These are phyloP conservation scores for Didymella pomorum DNA, from an alignment of 2,329 filamentous ascomycete genomes.

Conservation along the genomic window DNA sequence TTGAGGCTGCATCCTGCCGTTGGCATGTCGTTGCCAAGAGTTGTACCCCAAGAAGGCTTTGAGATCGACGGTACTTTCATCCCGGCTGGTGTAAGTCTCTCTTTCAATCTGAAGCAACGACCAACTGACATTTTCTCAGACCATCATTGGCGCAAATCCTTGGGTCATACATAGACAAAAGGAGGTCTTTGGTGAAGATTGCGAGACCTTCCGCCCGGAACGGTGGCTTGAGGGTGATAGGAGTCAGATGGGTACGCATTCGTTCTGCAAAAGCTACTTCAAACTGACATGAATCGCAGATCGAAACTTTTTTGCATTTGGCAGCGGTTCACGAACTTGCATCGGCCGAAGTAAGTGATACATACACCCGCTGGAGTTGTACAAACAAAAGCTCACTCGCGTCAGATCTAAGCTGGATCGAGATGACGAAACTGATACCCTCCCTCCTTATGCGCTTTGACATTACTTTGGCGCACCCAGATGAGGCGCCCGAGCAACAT, in stretches of 20 bases:
- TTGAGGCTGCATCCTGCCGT: constrained; percentile 34
- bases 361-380: no score
- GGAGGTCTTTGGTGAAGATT: constrained; percentile 27
- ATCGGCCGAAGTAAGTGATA: constrained; percentile 23
- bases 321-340: constrained; percentile 20
- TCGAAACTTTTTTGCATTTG: constrained; percentile 25
- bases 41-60: constrained; percentile 27
- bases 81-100: constrained; percentile 21
- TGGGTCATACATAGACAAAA: constrained; percentile 29
- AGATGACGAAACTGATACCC: constrained; percentile 47
- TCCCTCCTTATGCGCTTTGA: constrained; percentile 48
- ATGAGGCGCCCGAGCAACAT: constrained; percentile 11
- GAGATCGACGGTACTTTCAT: constrained; percentile 23
- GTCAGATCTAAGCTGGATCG: constrained; percentile 40
- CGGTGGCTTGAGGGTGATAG: constrained; percentile 24
- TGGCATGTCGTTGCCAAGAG: constrained; percentile 28
- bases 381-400: background rate
- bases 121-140: constrained; percentile 4
- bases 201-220: constrained; percentile 25
- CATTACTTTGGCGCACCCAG: constrained; percentile 41
- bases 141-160: constrained; percentile 23
- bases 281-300: constrained; percentile 6
- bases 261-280: background rate
- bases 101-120: background rate
- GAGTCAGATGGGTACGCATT: constrained; percentile 16